Evolutionary conservation across 2,329 filamentous ascomycete species (phyloP).

Genomic region (Trichoderma sp.): DNA sequence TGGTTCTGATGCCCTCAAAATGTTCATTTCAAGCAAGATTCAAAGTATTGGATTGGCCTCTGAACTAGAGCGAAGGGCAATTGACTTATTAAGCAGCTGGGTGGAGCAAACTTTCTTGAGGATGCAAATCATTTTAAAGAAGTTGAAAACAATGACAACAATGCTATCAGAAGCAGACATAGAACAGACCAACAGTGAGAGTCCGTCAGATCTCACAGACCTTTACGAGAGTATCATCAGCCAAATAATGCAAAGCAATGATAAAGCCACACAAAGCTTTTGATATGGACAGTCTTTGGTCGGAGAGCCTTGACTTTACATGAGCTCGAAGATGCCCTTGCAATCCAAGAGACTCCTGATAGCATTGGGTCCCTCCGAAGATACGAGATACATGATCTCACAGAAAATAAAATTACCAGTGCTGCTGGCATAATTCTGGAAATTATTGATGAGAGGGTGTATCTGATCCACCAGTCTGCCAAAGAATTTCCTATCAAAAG

Average conservation of each 20-base stretch:
- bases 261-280: neutral
- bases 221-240: neutral
- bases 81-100: neutral
- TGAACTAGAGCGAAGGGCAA: neutral
- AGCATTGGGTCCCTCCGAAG: neutral
- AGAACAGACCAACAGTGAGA: neutral
- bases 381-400: neutral
- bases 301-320: neutral
- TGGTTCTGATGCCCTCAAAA: neutral
- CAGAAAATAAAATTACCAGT: neutral
- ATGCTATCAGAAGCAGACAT: neutral
- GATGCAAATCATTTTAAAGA: neutral
- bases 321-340: constrained; percentile 4
- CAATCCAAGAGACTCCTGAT: neutral
- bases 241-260: neutral
- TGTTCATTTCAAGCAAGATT: neutral
- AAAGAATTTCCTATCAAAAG: constrained; percentile 2
- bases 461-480: neutral
- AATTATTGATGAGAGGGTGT: neutral
- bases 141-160: neutral
- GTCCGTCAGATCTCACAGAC: constrained; percentile 4
- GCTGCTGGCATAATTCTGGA: neutral
- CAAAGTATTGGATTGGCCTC: neutral
- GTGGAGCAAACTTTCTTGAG: constrained; percentile 1
- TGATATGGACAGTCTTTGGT: neutral